Conservation (phyloP, 148 eudicot genomes). For the Arctostaphylos glauca region DNA sequence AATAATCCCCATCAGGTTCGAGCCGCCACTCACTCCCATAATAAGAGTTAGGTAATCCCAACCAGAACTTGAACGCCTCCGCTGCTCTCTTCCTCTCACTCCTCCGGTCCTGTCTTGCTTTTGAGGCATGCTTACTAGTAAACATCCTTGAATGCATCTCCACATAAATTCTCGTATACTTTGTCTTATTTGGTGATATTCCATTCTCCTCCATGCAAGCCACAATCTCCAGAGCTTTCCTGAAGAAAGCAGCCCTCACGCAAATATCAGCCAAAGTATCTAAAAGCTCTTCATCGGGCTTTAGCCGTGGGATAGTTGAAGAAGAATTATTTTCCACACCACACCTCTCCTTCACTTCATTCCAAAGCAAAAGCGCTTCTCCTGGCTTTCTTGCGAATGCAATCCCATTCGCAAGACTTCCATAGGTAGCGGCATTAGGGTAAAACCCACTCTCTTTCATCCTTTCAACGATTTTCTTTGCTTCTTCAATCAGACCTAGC, state of each 20-base stretch:
- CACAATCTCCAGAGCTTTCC: constrained; percentile 89
- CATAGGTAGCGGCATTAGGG: constrained; percentile 85
- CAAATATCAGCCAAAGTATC: constrained; percentile 89
- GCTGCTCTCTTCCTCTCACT: constrained; percentile 88
- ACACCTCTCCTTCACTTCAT: constrained; percentile 86
- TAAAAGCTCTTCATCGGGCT: constrained; percentile 75
- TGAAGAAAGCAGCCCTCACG: constrained; percentile 93
- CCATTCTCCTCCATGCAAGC: constrained; percentile 97
- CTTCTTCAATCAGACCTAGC: constrained; percentile 72
- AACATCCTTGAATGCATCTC: constrained; percentile 99
- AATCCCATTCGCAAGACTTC: constrained; percentile 91
- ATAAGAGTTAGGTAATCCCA: constrained; percentile 88
- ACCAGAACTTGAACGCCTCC: constrained; percentile 96
- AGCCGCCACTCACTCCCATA: constrained; percentile 85
- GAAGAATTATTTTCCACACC: constrained; percentile 27
- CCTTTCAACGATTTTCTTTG: constrained; percentile 55
- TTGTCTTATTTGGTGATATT: constrained; percentile 81
- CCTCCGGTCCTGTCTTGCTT: constrained; percentile 84
- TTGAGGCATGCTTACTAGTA: constrained; percentile 92
- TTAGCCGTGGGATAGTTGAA: constrained; percentile 42
- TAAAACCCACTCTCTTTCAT: constrained; percentile 74
- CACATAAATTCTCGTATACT: constrained; percentile 81
- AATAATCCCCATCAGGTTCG: constrained; percentile 42
- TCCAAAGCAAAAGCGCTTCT: constrained; percentile 89
- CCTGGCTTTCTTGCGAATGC: constrained; percentile 91